phyloP scores from a whole-genome alignment of 805 yeast genomes.

The Pichia eremophila region DNA sequence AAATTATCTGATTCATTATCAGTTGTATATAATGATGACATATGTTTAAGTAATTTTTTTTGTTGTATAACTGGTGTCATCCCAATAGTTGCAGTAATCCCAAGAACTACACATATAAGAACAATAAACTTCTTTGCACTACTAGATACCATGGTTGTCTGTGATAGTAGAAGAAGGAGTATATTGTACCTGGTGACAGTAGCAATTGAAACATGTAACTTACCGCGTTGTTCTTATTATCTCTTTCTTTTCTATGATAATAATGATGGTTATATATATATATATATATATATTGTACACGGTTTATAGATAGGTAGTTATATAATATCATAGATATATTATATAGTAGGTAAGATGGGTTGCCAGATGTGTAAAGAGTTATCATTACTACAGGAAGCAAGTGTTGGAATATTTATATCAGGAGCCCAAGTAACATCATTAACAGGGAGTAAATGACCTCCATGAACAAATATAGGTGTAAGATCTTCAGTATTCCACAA shows the following conservation, averaged over 20 bases:
- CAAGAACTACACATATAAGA: slow-evolving; percentile 1
- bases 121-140: slow-evolving; percentile 2
- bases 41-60: neutral
- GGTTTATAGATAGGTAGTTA: neutral
- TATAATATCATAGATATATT: no score
- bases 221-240: no score
- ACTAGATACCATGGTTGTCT: slow-evolving; percentile 1
- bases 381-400: slow-evolving; percentile 76
- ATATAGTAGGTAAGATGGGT: slow-evolving; percentile 30
- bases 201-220: no score
- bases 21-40: neutral
- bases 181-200: no score
- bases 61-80: slow-evolving; percentile 9
- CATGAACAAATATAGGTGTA: slow-evolving; percentile 53
- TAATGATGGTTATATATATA: no score
- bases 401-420: slow-evolving; percentile 51
- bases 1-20: neutral
- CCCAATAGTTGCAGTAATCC: slow-evolving; percentile 5
- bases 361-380: slow-evolving; percentile 84
- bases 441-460: slow-evolving; percentile 82
- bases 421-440: slow-evolving; percentile 80
- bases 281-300: no score
- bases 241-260: no score
- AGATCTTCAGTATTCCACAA: slow-evolving; percentile 38
- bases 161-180: no score